Base-by-base conservation (phyloP, 202 grass and related monocot species). In the Zoysia matrella region DNA sequence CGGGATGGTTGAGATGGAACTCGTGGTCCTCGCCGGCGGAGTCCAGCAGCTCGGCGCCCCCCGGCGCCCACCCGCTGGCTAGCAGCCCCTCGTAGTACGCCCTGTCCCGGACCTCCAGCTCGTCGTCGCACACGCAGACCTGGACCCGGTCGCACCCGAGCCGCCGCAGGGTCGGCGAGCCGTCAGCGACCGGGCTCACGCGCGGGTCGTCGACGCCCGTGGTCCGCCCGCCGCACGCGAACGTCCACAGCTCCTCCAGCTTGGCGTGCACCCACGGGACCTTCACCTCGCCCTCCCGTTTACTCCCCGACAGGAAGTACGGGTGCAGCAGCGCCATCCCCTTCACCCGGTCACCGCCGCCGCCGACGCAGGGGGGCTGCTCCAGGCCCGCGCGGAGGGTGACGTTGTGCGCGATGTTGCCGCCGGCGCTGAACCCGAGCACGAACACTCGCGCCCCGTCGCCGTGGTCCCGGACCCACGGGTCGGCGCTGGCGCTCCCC, bases 331-430 rank as follows among this genome's bases (percentile, higher is more conserved):
- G 22, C 22, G 22, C 22, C 22, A 22, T 22, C 22, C 22, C 22
- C 22, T 22, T 22, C 22, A 22, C 22, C 22, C 22, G 22, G 22
- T 22, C 22, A 22, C 22, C 22, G 22, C 22, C 22, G 22, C 22
- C 22, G 22, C 22, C 22, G 22, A 22, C 22, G 22, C 22, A 22
- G 22, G 22, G 22, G 22, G 22, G 22, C 22, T 22, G 22, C 22
- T 22, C 22, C 22, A 22, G 22, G 22, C 22, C 22, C 22, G 22
- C 22, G 22, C 22, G 22, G 22, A 22, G 22, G 22, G 82, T 61
- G 11, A 91, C 62, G 83, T 89, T 87, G 82, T 93, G 88, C 30
- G 87, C 88, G 52, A 97, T 16, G 90, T 91, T 97, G 39, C 60
- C 88, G 39, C 90, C 90, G 2, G 81, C 10, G 76, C 86, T 97